These are phyloP conservation scores for Trichosporon coremiiforme DNA, from an alignment of 1,284 basidiomycete species.

Conservation along the genomic window DNA sequence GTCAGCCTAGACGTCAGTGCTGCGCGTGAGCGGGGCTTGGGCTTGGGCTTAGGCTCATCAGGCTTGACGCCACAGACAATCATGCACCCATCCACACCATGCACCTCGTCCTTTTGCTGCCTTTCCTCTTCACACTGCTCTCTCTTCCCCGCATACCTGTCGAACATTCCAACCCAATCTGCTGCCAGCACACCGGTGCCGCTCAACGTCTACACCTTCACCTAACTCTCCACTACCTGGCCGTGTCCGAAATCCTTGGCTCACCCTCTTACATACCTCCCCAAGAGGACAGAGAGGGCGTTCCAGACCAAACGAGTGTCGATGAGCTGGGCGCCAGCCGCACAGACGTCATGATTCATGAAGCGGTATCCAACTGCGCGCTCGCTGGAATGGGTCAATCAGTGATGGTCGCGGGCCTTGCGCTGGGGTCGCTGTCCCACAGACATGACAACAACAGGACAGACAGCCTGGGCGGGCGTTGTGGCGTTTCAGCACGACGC, in stretches of 20 bases:
- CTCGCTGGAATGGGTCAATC: too few relatives aligned
- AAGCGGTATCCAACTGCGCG: background rate
- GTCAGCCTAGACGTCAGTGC: background rate
- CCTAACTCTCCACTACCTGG: background rate
- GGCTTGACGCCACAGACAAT: conserved; percentile 21
- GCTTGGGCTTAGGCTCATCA: background rate
- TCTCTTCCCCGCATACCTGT: background rate
- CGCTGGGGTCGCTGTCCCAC: background rate
- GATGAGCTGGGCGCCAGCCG: background rate
- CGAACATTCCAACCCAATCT: background rate
- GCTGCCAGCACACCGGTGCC: background rate
- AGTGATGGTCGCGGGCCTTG: background rate
- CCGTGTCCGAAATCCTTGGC: background rate
- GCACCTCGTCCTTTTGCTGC: background rate
- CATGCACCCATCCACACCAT: conserved; percentile 6
- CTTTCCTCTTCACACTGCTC: background rate
- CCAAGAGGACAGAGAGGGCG: background rate
- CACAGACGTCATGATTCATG: background rate
- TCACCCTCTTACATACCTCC: background rate
- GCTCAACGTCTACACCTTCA: background rate
- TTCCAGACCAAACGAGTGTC: background rate
- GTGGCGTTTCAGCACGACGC: conserved; percentile 18
- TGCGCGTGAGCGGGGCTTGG: background rate
- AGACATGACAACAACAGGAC: background rate
- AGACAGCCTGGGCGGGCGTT: background rate